Percentiles rank a stretch among this genome's conserved stretches.
Evolutionary conservation across 1,139 yeast species (phyloP).

Genomic region (Kodamaea sp.): DNA sequence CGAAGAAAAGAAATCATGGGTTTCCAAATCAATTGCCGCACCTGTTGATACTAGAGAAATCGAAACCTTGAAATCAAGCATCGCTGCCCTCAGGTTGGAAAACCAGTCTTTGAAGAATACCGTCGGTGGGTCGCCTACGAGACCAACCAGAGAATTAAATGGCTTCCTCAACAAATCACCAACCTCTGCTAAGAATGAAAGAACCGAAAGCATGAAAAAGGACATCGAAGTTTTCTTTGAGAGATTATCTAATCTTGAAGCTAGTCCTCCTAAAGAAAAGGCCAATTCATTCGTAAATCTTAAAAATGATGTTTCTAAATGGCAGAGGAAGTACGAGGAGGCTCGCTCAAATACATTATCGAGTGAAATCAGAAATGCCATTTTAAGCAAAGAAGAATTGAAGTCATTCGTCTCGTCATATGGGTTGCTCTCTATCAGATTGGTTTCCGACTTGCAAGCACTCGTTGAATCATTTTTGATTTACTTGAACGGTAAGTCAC

Average conservation of each 20-base stretch:
- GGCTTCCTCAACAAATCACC: conserved; percentile 2
- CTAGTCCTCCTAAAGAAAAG: conserved; percentile 15
- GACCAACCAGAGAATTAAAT: conserved; percentile 9
- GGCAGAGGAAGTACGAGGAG: conserved; percentile 52
- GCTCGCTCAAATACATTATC: conserved; percentile 34
- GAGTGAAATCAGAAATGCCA: conserved; percentile 23
- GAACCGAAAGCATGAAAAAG: conserved; percentile 13
- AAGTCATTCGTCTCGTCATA: conserved; percentile 32
- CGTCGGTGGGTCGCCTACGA: conserved; percentile 3
- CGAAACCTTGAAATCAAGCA: conserved; percentile 25
- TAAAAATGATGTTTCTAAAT: conserved; percentile 33
- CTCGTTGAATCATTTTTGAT: conserved; percentile 46
- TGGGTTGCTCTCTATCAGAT: conserved; percentile 48
- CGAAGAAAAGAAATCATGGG: conserved; percentile 15
- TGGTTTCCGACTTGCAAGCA: conserved; percentile 49
- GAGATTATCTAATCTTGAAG: conserved; percentile 26
- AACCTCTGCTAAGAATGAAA: conserved; percentile 4
- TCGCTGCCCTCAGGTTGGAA: conserved; percentile 42
- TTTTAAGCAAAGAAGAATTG: conserved; percentile 28
- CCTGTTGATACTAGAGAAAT: conserved; percentile 11
- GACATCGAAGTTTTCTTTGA: conserved; percentile 30
- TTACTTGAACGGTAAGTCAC: conserved; percentile 33
- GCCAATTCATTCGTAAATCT: conserved; percentile 21
- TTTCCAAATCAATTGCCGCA: conserved; percentile 1
- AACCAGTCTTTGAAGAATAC: conserved; percentile 39